Conservation (phyloP, 2,329 filamentous ascomycete genomes). For the Penicillium sp. region DNA sequence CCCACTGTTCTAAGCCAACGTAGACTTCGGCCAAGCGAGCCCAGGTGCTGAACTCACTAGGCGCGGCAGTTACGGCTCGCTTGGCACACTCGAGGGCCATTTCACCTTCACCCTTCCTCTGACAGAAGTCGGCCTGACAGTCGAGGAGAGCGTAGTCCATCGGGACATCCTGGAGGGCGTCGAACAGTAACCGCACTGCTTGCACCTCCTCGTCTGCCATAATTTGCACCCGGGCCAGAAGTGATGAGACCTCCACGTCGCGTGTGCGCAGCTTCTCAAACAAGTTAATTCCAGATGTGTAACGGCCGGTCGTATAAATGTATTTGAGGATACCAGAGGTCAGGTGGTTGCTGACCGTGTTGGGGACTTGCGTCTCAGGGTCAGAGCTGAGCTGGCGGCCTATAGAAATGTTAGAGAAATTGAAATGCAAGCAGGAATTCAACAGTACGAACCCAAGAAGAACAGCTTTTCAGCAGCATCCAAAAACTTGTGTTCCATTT, state of each 20-base stretch:
- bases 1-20: constrained; percentile 92
- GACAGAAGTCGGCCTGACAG: constrained; percentile 87
- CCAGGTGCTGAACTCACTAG: constrained; percentile 97
- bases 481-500: constrained; percentile 93
- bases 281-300: constrained; percentile 92
- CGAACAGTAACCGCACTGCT: constrained; percentile 82
- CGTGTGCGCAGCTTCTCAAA: constrained; percentile 93
- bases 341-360: constrained; percentile 92
- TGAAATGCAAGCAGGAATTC: background rate
- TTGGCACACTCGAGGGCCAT: constrained; percentile 93
- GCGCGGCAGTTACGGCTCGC: constrained; percentile 89
- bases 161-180: constrained; percentile 84
- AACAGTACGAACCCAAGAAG: constrained; percentile 68
- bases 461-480: constrained; percentile 93
- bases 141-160: constrained; percentile 99
- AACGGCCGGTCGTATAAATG: constrained; percentile 91
- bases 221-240: constrained; percentile 87
- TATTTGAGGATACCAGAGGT: constrained; percentile 93
- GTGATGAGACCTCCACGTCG: constrained; percentile 90
- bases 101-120: constrained; percentile 81
- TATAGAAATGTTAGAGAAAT: constrained; percentile 36
- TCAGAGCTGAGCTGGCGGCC: constrained; percentile 96
- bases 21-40: constrained; percentile 91
- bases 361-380: constrained; percentile 95
- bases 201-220: constrained; percentile 98